Base-by-base conservation (phyloP, 1,284 basidiomycete genomes). In the Ceratobasidium sp. region DNA sequence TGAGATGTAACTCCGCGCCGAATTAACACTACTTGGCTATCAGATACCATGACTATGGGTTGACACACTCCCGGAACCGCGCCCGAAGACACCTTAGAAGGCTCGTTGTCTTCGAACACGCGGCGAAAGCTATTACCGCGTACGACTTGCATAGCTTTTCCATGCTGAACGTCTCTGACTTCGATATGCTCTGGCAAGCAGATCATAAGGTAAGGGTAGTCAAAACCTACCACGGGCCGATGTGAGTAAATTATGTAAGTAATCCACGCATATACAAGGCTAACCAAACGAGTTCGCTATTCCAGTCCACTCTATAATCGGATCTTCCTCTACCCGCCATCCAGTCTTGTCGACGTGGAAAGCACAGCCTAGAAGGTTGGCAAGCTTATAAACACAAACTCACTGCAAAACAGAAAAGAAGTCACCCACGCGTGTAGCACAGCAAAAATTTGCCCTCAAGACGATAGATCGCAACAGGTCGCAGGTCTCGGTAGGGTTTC, bases 261-360 rank as follows among this genome's bases (percentile, higher is more conserved):
- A 74, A 56, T 26, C 6, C 23, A 9, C 56, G 40, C 56, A 62
- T 57, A 69, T 10, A 23, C 56, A 3, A n/a, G 3, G 85, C 93
- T 84, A 81, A 97, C 96, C 96, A 83, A 99, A 99, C 33, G 94
- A 92, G 1, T 94, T 94, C 0, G 98, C 98, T 61, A 89, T 89
- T 3, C 98, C 98, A 85, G 99, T 97, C 98, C 98, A 99, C 81
- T 96, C 90, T 28, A 99, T 94, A 88, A 97, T 95, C 89, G 98
- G 99, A 79, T 95, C 92, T 80, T 91, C 93, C 75, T 96, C 89
- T 65, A 96, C 94, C 77, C 96, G 89, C 89, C 96, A 96, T 12
- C 98, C 98, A 81, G 93, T 97, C 87, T 96, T 97, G 86, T 99
- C 98, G 82, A 99, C 96, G 85, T 98, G 99, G 84, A 99, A 99